Evolutionary conservation across 352 stramenopile species (phyloP).

Genomic region (Globisporangium paddicum): DNA sequence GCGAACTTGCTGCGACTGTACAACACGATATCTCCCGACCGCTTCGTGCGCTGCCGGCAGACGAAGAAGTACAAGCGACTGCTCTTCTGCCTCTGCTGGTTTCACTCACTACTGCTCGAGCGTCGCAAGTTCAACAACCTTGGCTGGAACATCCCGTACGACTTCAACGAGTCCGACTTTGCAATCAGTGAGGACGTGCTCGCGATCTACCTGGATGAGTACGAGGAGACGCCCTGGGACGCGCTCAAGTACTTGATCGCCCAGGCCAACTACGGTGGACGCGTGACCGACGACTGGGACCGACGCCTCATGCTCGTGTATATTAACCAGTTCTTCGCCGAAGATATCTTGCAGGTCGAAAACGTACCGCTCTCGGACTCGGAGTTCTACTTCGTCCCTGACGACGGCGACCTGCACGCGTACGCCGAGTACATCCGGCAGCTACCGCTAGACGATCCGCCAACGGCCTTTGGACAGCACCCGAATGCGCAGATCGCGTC

Average conservation of each 20-base stretch:
- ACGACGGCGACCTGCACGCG: constrained; percentile 83
- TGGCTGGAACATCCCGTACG: constrained; percentile 97
- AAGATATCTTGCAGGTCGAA: constrained; percentile 80
- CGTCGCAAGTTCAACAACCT: constrained; percentile 96
- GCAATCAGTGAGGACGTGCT: constrained; percentile 95
- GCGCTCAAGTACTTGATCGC: constrained; percentile 95
- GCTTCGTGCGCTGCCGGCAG: constrained; percentile 83
- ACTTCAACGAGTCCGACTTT: constrained; percentile 98
- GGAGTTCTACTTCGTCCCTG: constrained; percentile 92
- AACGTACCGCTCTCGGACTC: constrained; percentile 88
- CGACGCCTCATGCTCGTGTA: constrained; percentile 95
- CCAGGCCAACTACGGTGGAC: constrained; percentile 95
- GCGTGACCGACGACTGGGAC: constrained; percentile 96
- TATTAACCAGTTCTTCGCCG: constrained; percentile 94
- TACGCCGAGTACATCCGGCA: constrained; percentile 92
- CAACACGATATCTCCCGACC: constrained; percentile 89
- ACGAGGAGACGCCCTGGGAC: constrained; percentile 91
- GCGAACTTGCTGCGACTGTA: constrained; percentile 94
- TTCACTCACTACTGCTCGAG: constrained; percentile 94
- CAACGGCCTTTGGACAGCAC: constrained; percentile 93
- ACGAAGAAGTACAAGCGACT: constrained; percentile 90
- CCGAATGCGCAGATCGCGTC: constrained; percentile 94
- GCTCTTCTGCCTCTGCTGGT: constrained; percentile 95
- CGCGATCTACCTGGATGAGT: constrained; percentile 92
- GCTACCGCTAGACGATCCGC: constrained; percentile 88